Conservation (phyloP, 2,329 filamentous ascomycete genomes). For the Fonsecaea erecta region DNA sequence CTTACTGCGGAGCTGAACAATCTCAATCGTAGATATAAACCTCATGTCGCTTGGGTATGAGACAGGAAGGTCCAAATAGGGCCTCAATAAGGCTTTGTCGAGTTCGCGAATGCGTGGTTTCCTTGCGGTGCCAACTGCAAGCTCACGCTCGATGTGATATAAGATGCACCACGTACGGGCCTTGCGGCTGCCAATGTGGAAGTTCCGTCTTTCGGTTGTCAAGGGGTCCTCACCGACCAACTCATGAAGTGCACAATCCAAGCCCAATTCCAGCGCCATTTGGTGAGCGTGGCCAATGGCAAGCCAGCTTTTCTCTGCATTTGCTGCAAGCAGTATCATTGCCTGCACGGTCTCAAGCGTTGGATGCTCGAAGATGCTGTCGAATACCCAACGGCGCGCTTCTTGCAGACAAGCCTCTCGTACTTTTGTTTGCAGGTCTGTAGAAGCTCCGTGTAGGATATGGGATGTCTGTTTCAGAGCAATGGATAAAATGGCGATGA, state of each 20-base stretch:
- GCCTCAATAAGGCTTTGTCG: background rate
- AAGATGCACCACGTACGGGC: background rate
- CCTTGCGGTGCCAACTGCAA: background rate
- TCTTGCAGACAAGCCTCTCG: background rate
- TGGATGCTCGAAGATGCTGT: constrained; percentile 2
- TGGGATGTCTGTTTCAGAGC: background rate
- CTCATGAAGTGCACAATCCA: background rate
- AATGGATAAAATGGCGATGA: background rate
- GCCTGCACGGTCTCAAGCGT: constrained; percentile 5
- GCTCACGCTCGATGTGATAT: background rate
- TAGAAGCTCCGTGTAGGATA: background rate
- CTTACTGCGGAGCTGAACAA: background rate
- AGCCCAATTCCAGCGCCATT: constrained; percentile 1
- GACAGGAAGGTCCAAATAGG: background rate
- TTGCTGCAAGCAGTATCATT: constrained; percentile 8
- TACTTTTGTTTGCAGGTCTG: background rate
- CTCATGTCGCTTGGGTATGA: background rate
- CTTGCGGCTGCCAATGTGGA: background rate
- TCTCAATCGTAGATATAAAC: background rate
- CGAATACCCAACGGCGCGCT: background rate
- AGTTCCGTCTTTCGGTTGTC: background rate
- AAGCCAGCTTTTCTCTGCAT: constrained; percentile 3
- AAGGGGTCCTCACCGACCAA: background rate
- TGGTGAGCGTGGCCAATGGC: constrained; percentile 2
- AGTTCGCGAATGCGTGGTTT: background rate